phyloP scores from a whole-genome alignment of 2,329 filamentous ascomycete species.

The Verticillium klebahnii region DNA sequence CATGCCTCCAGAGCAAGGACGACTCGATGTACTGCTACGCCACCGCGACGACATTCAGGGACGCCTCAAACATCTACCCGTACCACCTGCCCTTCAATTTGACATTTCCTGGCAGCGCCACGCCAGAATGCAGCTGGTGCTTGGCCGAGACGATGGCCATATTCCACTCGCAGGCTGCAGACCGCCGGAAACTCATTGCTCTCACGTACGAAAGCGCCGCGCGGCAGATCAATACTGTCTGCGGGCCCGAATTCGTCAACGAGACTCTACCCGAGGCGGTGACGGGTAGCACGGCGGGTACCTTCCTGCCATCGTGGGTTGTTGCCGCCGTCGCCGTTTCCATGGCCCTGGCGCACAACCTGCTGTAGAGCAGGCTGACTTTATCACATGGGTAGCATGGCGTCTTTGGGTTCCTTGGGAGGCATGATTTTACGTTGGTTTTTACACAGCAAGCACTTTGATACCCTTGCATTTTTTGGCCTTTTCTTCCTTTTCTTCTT shows the following conservation, averaged over 20 bases:
- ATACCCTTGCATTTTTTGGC: conserved; percentile 5
- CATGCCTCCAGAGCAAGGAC: conserved; percentile 66
- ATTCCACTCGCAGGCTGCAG: conserved; percentile 64
- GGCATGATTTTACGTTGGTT: conserved; percentile 5
- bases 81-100: conserved; percentile 84
- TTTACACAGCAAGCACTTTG: conserved; percentile 11
- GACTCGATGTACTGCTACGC: conserved; percentile 75
- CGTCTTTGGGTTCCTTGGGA: conserved; percentile 6
- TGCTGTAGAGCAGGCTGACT: neutral
- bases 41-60: conserved; percentile 74
- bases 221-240: conserved; percentile 63
- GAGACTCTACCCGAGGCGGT: conserved; percentile 39
- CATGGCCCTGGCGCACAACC: neutral
- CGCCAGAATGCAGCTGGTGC: conserved; percentile 74
- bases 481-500: neutral
- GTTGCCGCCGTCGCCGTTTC: conserved; percentile 3
- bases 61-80: conserved; percentile 68
- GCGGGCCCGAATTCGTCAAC: conserved; percentile 55
- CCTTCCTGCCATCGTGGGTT: conserved; percentile 10
- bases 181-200: conserved; percentile 62
- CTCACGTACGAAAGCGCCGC: conserved; percentile 69
- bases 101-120: conserved; percentile 58
- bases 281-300: conserved; percentile 14
- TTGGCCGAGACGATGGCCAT: conserved; percentile 77
- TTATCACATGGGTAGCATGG: neutral